A percentile compares a stretch with the other conserved stretches of the same genome.
Conservation (phyloP, 2,329 filamentous ascomycete genomes). For the Tolypocladium tropicale region DNA sequence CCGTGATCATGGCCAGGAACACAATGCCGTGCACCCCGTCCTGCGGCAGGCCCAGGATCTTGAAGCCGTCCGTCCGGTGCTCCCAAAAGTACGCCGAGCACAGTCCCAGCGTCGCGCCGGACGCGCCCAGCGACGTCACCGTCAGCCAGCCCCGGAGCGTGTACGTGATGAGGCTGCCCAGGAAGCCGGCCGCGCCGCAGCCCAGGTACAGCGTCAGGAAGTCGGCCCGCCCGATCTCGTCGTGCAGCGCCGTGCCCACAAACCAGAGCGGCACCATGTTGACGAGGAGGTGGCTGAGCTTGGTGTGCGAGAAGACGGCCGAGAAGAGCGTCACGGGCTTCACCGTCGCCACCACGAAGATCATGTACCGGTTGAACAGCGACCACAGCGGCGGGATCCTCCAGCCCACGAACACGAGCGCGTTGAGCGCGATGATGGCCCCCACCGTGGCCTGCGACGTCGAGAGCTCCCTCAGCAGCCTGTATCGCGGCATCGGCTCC, state of each 20-base stretch:
- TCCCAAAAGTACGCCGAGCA: slow-evolving; percentile 52
- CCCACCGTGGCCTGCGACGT: slow-evolving; percentile 55
- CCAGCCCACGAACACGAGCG: slow-evolving; percentile 48
- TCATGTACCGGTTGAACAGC: slow-evolving; percentile 58
- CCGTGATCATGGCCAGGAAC: slow-evolving; percentile 39
- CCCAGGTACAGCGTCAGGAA: slow-evolving; percentile 59
- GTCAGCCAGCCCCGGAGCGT: slow-evolving; percentile 34
- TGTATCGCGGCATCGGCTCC: slow-evolving; percentile 37
- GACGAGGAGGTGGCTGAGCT: slow-evolving; percentile 44
- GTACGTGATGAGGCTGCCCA: slow-evolving; percentile 43
- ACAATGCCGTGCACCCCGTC: slow-evolving; percentile 45
- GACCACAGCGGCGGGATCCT: slow-evolving; percentile 54
- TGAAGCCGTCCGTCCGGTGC: slow-evolving; percentile 45
- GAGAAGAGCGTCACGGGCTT: slow-evolving; percentile 51
- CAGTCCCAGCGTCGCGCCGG: slow-evolving; percentile 53
- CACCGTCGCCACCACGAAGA: slow-evolving; percentile 54
- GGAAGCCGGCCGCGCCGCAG: slow-evolving; percentile 46
- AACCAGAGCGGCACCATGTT: slow-evolving; percentile 60
- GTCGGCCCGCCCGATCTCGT: slow-evolving; percentile 57
- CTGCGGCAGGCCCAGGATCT: slow-evolving; percentile 46
- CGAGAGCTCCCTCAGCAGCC: slow-evolving; percentile 51
- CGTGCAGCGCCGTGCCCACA: slow-evolving; percentile 56
- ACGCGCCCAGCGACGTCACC: slow-evolving; percentile 53
- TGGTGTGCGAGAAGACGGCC: slow-evolving; percentile 60
- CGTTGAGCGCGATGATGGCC: slow-evolving; percentile 50